A percentile compares a stretch with the other conserved stretches of the same genome.
Conservation (phyloP, 805 yeast genomes). For the Pichia eremophila region DNA sequence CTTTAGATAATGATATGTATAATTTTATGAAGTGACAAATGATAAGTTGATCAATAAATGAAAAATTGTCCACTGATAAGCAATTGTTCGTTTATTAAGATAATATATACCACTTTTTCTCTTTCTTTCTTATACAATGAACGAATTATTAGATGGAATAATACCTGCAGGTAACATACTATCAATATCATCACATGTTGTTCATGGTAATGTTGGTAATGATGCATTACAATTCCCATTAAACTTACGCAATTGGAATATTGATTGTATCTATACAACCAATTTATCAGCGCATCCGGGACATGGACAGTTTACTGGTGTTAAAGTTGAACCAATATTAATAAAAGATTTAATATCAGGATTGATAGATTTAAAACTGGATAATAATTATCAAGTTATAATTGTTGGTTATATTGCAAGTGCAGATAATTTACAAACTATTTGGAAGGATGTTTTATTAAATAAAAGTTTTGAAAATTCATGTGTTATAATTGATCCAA, state of each 20-base stretch:
- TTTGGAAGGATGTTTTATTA: slow-evolving; percentile 26
- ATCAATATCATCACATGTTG: slow-evolving; percentile 82
- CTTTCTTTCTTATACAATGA: background rate
- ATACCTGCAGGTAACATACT: slow-evolving; percentile 26
- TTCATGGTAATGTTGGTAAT: slow-evolving; percentile 93
- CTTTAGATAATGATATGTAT: too few relatives aligned
- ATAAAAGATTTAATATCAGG: slow-evolving; percentile 48
- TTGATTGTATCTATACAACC: slow-evolving; percentile 81
- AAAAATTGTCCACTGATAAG: too few relatives aligned
- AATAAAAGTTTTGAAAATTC: slow-evolving; percentile 11
- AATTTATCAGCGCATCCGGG: slow-evolving; percentile 92
- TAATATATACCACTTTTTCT: background rate
- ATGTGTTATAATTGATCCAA: slow-evolving; percentile 58
- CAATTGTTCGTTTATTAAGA: too few relatives aligned
- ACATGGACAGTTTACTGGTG: slow-evolving; percentile 60
- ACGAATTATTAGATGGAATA: background rate
- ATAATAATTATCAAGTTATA: slow-evolving; percentile 50
- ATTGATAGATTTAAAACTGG: slow-evolving; percentile 31
- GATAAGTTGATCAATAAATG: too few relatives aligned
- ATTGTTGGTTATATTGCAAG: slow-evolving; percentile 76
- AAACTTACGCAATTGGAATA: slow-evolving; percentile 86
- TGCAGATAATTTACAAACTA: slow-evolving; percentile 41
- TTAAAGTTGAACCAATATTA: slow-evolving; percentile 35
- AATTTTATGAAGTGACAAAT: too few relatives aligned
- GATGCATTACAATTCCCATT: slow-evolving; percentile 85